phyloP scores from a whole-genome alignment of 768 basidiomycete genomes.

The Podaxis pistillaris region DNA sequence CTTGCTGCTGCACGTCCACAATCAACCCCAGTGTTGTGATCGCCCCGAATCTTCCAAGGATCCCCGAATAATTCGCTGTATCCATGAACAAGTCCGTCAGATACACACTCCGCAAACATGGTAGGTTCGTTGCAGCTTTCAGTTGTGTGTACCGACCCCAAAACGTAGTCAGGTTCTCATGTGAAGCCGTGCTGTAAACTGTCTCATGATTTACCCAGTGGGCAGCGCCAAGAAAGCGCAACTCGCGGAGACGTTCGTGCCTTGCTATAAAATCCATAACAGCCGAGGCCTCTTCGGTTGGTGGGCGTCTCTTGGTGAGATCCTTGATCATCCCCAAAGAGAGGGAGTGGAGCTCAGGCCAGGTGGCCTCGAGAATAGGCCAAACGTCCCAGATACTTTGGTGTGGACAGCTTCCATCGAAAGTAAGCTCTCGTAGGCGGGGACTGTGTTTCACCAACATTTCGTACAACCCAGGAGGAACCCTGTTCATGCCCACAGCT shows the following conservation, averaged over 20 bases:
- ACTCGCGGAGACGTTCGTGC: neutral
- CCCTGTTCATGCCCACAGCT: neutral
- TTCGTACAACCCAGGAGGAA: neutral
- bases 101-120: neutral
- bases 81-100: constrained; percentile 6
- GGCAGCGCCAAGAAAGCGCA: neutral
- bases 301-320: neutral
- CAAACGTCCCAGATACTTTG: constrained; percentile 3
- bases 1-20: constrained; percentile 3
- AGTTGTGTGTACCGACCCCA: neutral
- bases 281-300: neutral
- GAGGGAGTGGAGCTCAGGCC: neutral
- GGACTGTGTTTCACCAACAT: constrained; percentile 2
- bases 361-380: constrained; percentile 1
- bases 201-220: constrained; percentile 1
- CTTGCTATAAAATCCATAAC: neutral
- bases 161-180: neutral
- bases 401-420: constrained; percentile 4
- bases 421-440: constrained; percentile 4
- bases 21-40: constrained; percentile 4
- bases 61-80: neutral
- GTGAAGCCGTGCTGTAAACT: neutral
- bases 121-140: neutral
- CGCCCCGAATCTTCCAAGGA: neutral
- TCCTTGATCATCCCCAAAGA: constrained; percentile 4